Base-by-base conservation (phyloP, 148 eudicot genomes). In the Mesembryanthemum crystallinum region DNA sequence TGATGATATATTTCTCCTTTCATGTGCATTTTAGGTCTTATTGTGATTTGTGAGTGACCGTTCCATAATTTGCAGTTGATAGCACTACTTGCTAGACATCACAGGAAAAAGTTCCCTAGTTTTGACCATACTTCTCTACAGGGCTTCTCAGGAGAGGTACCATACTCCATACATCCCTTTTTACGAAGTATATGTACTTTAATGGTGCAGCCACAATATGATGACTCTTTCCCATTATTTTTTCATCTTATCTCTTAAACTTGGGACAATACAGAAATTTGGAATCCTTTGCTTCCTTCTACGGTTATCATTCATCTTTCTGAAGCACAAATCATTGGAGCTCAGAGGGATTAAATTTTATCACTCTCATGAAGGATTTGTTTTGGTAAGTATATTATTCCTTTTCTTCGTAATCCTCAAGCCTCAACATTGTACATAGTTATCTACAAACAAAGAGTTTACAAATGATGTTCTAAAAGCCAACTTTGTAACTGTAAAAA, bases 71-170 rank as follows among this genome's bases (percentile, higher is more conserved):
- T 74, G 62, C 97, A 92, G 97, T 79, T 92, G 52, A 87, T 90
- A 69, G 90, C 89, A 39, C 77, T 86, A 74, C 89, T 92, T 54
- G 88, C 74, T 68, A 87, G 77, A 70, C 83, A 86, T 86, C 94
- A 92, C 63, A 85, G 92, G 73, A 92, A 92, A 78, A 89, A 89
- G 79, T 83, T 85, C 64, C 91, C 92, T 3, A 86, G 71, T 64
- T 24, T 74, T 71, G 84, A 81, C 73, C 67, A 65, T 76, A 49
- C 14, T 68, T 80, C 80, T 73, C 79, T 87, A 24, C 76, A 84
- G 33, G 86, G 78, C 78, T 79, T 82, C 39, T 81, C 86, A 9
- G 68, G 73, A 76, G 83, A 90, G 97, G 94, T 89, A 83, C 33
- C 45, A 47, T 59, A 67, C 29, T 2, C 10, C 35, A 28, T 25